Conservation (phyloP, 2,329 filamentous ascomycete species). For the Septoria petroselini region DNA sequence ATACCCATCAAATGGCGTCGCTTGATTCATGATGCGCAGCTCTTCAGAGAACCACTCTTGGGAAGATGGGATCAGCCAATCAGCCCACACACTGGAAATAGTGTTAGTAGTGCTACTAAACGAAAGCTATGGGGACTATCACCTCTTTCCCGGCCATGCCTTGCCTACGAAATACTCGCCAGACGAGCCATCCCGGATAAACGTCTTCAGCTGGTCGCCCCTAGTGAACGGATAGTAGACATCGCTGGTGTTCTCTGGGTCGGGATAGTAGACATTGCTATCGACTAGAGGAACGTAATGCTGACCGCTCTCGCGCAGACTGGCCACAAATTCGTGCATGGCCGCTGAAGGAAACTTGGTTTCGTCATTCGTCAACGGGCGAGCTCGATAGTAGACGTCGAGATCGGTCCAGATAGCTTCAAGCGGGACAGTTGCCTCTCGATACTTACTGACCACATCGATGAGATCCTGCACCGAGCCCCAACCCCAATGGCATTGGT, state of each 20-base stretch:
- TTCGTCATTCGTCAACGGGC: slow-evolving; percentile 6
- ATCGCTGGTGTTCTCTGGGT: slow-evolving; percentile 53
- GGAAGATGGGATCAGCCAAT: slow-evolving; percentile 26
- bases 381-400: slow-evolving; percentile 31
- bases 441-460: slow-evolving; percentile 53
- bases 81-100: slow-evolving; percentile 23
- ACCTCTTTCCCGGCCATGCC: slow-evolving; percentile 22
- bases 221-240: slow-evolving; percentile 50
- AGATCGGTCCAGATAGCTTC: slow-evolving; percentile 41
- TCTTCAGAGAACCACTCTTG: slow-evolving; percentile 30
- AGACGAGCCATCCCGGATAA: slow-evolving; percentile 54
- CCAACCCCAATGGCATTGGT: slow-evolving; percentile 68
- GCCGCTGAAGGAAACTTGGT: slow-evolving; percentile 43
- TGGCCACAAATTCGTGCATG: slow-evolving; percentile 49
- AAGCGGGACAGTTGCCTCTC: slow-evolving; percentile 49
- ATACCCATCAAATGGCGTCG: slow-evolving; percentile 25
- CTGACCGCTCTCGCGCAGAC: slow-evolving; percentile 51
- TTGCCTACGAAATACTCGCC: slow-evolving; percentile 40
- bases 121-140: background rate
- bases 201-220: slow-evolving; percentile 50
- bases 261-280: slow-evolving; percentile 61
- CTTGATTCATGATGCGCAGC: slow-evolving; percentile 19
- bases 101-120: background rate
- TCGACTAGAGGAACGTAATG: slow-evolving; percentile 58
- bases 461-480: slow-evolving; percentile 64